phyloP scores from a whole-genome alignment of 1,284 basidiomycete genomes.

The Stygiomarasmius scandens region DNA sequence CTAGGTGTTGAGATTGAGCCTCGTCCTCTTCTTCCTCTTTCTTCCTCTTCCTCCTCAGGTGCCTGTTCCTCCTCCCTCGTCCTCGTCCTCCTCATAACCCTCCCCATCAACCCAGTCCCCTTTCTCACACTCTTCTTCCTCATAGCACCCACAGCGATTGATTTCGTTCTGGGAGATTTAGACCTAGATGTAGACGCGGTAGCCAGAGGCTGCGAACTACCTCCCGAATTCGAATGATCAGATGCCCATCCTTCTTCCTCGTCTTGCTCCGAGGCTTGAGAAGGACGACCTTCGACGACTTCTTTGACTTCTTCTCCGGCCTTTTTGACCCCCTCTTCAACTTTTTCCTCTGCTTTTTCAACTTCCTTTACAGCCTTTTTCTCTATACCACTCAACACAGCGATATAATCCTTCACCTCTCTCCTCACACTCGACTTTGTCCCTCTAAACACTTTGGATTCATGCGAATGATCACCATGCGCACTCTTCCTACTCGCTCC shows the following conservation, averaged over 20 bases:
- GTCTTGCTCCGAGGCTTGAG: slow-evolving; percentile 13
- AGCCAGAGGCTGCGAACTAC: too few relatives aligned
- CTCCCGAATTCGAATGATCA: slow-evolving; percentile 19
- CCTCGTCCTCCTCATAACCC: neutral
- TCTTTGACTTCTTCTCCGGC: neutral
- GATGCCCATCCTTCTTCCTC: slow-evolving; percentile 35
- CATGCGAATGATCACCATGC: neutral
- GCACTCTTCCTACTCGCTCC: neutral
- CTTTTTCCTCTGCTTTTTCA: slow-evolving; percentile 19
- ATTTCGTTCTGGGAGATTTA: slow-evolving; percentile 12
- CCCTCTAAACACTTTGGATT: slow-evolving; percentile 28
- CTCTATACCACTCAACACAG: slow-evolving; percentile 20
- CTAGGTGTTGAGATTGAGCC: neutral
- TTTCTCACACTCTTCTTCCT: neutral
- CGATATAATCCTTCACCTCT: slow-evolving; percentile 23
- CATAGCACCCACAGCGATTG: neutral
- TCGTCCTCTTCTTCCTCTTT: slow-evolving; percentile 9
- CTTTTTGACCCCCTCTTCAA: neutral
- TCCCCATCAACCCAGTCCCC: slow-evolving; percentile 7
- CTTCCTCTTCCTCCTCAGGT: neutral
- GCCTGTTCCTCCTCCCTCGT: neutral
- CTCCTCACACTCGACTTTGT: slow-evolving; percentile 1
- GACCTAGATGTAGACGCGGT: neutral
- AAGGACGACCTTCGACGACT: slow-evolving; percentile 1
- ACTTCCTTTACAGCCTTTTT: slow-evolving; percentile 32